These are phyloP conservation scores for Suillus discolor DNA, from an alignment of 768 basidiomycete genomes.

Conservation along the genomic window DNA sequence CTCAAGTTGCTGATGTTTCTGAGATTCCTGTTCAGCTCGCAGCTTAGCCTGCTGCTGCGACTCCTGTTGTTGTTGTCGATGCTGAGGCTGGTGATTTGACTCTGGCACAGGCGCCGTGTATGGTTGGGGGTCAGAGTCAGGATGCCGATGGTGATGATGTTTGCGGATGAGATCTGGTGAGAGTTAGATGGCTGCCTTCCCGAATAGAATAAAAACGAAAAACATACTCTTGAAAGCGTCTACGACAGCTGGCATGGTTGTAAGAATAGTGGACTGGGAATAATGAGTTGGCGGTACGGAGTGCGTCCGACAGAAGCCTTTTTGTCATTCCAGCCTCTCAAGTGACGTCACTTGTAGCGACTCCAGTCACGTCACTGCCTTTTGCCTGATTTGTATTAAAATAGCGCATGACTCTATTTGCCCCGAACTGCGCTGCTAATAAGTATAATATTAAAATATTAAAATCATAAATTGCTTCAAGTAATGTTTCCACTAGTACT, in stretches of 20 bases:
- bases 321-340: conserved; percentile 33
- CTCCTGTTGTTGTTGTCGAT: conserved; percentile 34
- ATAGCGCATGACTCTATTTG: neutral
- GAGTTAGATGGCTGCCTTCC: conserved; percentile 15
- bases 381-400: conserved; percentile 11
- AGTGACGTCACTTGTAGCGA: conserved; percentile 32
- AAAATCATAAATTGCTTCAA: conserved; percentile 13
- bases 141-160: conserved; percentile 66
- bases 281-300: conserved; percentile 5
- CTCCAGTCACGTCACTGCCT: conserved; percentile 15
- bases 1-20: conserved; percentile 24
- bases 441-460: conserved; percentile 4
- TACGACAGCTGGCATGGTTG: conserved; percentile 71
- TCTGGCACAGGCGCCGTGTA: conserved; percentile 19
- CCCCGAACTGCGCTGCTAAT: neutral
- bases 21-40: conserved; percentile 28
- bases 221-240: conserved; percentile 85
- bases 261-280: neutral
- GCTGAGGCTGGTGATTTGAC: conserved; percentile 24
- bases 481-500: conserved; percentile 8
- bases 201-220: conserved; percentile 6
- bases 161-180: conserved; percentile 69
- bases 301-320: conserved; percentile 23
- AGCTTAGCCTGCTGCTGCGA: conserved; percentile 38
- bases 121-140: conserved; percentile 34